A percentile compares a stretch with the other conserved stretches of the same genome.
Conservation (phyloP, 2,329 filamentous ascomycete genomes). For the Aspergillus sojae region DNA sequence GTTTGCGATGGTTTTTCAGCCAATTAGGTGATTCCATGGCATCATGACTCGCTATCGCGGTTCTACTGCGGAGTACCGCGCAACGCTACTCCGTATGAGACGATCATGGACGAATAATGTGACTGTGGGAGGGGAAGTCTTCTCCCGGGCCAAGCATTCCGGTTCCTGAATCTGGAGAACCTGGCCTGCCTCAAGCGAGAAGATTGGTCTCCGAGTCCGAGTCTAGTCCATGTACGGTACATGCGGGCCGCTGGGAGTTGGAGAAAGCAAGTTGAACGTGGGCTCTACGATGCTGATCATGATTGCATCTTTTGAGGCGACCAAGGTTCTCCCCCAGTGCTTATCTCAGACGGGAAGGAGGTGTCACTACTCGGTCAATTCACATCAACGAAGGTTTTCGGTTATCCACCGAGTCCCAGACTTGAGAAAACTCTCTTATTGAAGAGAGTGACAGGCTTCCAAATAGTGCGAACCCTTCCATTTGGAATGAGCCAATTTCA, state of each 20-base stretch:
- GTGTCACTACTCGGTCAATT: constrained; percentile 5
- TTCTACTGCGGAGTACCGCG: neutral
- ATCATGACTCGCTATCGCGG: constrained; percentile 1
- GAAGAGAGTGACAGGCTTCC: constrained; percentile 2
- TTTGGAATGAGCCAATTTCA: constrained; percentile 6
- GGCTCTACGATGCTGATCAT: constrained; percentile 1
- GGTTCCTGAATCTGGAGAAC: constrained; percentile 3
- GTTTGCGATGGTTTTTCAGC: neutral
- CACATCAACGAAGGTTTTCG: neutral
- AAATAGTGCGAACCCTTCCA: constrained; percentile 11
- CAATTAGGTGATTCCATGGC: constrained; percentile 2
- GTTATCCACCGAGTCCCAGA: neutral
- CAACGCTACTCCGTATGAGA: neutral
- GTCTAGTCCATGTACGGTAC: constrained; percentile 18
- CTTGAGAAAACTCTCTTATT: constrained; percentile 8
- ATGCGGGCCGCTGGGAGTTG: constrained; percentile 16
- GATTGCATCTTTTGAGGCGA: neutral
- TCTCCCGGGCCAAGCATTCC: neutral
- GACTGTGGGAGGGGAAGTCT: neutral
- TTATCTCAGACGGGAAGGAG: constrained; percentile 3
- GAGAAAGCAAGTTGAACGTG: neutral
- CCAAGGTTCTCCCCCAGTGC: neutral
- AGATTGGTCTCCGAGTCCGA: constrained; percentile 15
- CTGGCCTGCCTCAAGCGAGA: neutral
- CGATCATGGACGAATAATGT: neutral